Evolutionary conservation across 352 stramenopile genomes (phyloP).

Genomic region (Phytophthora brassicae): DNA sequence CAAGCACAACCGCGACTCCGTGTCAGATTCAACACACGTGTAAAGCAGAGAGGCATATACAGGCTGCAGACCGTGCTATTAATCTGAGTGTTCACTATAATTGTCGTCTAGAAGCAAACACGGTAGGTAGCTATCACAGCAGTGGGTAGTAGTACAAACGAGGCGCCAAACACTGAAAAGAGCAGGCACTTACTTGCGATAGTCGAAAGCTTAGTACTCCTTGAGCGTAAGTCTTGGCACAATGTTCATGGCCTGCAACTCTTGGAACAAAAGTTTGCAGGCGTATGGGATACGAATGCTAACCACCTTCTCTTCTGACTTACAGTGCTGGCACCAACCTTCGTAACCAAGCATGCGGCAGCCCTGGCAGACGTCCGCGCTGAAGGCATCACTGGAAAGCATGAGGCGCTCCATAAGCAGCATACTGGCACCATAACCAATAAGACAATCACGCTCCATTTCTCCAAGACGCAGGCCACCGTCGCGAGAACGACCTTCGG

Average conservation of each 20-base stretch:
- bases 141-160: conserved; percentile 26
- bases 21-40: background rate
- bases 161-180: conserved; percentile 9
- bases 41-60: background rate
- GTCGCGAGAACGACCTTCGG: conserved; percentile 97
- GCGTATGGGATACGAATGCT: conserved; percentile 99
- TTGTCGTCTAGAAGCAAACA: conserved; percentile 25
- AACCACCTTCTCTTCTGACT: conserved; percentile 97
- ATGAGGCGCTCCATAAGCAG: conserved; percentile 99
- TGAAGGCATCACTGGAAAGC: conserved; percentile 99
- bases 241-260: conserved; percentile 99
- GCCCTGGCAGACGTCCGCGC: conserved; percentile 96
- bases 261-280: conserved; percentile 98
- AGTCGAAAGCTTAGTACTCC: conserved; percentile 74
- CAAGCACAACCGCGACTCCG: background rate
- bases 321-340: conserved; percentile 99
- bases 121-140: conserved; percentile 16
- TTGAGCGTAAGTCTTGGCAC: conserved; percentile 96
- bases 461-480: conserved; percentile 98
- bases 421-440: conserved; percentile 99
- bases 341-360: conserved; percentile 97
- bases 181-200: conserved; percentile 12
- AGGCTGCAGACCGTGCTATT: conserved; percentile 24
- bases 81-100: conserved; percentile 20
- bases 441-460: conserved; percentile 99